These are phyloP conservation scores for Mortierella sp. DNA, from an alignment of 371 early-diverging fungal genomes.

Conservation along the genomic window DNA sequence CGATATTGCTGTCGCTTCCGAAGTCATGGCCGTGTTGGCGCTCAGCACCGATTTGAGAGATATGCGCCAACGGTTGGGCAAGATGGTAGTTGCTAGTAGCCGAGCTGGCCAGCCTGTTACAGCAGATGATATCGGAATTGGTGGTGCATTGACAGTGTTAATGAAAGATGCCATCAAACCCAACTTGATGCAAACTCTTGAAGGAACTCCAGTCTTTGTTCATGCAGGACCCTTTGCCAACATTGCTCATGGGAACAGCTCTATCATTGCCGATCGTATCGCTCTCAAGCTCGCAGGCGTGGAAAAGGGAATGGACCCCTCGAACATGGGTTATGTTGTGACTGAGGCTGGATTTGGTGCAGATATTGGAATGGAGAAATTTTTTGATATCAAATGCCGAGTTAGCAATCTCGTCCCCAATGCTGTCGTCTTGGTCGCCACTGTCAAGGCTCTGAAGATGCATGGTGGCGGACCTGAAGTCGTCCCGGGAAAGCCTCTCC, in stretches of 20 bases:
- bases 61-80: constrained; percentile 93
- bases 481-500: constrained; percentile 90
- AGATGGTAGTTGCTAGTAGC: constrained; percentile 93
- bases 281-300: constrained; percentile 93
- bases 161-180: constrained; percentile 99
- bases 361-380: constrained; percentile 99
- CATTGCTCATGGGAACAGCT: constrained; percentile 97
- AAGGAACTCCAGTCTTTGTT: constrained; percentile 98
- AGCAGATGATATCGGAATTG: constrained; percentile 95
- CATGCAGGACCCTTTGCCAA: constrained; percentile 99
- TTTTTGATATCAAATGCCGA: constrained; percentile 98
- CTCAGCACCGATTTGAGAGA: constrained; percentile 89
- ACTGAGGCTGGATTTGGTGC: constrained; percentile 99
- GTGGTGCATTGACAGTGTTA: constrained; percentile 95
- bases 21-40: constrained; percentile 97
- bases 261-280: constrained; percentile 93
- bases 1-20: constrained; percentile 97
- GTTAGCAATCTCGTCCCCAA: constrained; percentile 89
- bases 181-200: constrained; percentile 97
- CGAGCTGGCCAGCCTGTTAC: constrained; percentile 89
- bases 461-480: constrained; percentile 99
- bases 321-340: constrained; percentile 90
- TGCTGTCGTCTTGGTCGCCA: constrained; percentile 96
- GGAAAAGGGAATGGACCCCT: constrained; percentile 63
- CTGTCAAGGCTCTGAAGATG: constrained; percentile 95